Evolutionary conservation across 176 grass and related monocot species (phyloP).

Genomic region (Eragrostis curvula): DNA sequence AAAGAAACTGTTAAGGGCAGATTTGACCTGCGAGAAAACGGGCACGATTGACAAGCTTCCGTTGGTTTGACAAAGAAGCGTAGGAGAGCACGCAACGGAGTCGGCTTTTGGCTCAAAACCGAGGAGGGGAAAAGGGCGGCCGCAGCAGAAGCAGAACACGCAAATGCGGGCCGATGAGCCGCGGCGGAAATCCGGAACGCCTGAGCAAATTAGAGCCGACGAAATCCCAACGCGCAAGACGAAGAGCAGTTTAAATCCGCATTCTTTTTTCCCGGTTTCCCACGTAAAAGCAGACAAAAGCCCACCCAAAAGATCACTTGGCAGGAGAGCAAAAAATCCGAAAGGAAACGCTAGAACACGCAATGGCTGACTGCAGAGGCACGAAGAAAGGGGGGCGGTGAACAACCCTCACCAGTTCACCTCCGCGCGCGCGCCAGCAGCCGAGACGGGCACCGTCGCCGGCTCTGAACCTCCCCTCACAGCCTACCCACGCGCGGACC

Average conservation of each 20-base stretch:
- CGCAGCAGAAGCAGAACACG: slow-evolving; percentile 43
- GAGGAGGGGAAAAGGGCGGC: slow-evolving; percentile 32
- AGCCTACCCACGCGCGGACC: slow-evolving; percentile 4
- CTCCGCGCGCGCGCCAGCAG: background rate
- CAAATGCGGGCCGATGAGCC: slow-evolving; percentile 46
- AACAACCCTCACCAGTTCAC: background rate
- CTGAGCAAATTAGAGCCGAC: background rate
- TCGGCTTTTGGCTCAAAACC: slow-evolving; percentile 60
- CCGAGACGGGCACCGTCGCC: slow-evolving; percentile 23
- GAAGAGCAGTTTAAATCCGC: slow-evolving; percentile 1
- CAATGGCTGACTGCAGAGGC: slow-evolving; percentile 27
- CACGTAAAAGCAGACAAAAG: slow-evolving; percentile 1
- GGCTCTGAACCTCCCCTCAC: slow-evolving; percentile 26
- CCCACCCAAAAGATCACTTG: background rate
- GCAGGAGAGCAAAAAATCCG: background rate
- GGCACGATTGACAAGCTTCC: slow-evolving; percentile 36
- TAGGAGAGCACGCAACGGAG: slow-evolving; percentile 72
- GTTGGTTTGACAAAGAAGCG: slow-evolving; percentile 50
- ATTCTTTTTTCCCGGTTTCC: background rate
- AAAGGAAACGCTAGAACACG: background rate
- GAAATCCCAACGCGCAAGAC: background rate
- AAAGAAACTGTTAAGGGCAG: slow-evolving; percentile 39
- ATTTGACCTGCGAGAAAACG: slow-evolving; percentile 42
- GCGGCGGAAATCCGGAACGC: background rate
- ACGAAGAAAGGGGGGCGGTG: background rate